phyloP scores from a whole-genome alignment of 495 filamentous ascomycete genomes.

The Cercophora scortea region DNA sequence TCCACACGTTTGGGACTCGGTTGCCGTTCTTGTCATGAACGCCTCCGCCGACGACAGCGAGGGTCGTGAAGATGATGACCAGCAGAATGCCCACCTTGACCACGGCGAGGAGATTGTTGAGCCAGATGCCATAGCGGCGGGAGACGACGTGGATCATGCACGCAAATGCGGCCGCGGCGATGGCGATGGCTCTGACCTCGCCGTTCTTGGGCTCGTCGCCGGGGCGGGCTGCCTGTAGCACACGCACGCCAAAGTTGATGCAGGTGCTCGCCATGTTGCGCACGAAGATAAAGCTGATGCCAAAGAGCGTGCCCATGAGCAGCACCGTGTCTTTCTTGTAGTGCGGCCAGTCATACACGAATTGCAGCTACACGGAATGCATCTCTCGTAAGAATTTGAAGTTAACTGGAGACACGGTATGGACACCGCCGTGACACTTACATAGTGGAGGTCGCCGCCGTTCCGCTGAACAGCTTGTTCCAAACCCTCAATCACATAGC shows the following conservation, averaged over 20 bases:
- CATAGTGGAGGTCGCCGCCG: slow-evolving; percentile 48
- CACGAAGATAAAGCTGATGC: slow-evolving; percentile 37
- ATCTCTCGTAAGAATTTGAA: not conserved
- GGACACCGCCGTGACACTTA: slow-evolving; percentile 21
- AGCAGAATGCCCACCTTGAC: slow-evolving; percentile 41
- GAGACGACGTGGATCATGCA: slow-evolving; percentile 39
- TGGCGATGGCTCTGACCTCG: slow-evolving; percentile 17
- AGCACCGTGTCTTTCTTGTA: slow-evolving; percentile 13
- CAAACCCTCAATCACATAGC: slow-evolving; percentile 20
- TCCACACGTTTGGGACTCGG: not conserved
- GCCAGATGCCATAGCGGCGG: slow-evolving; percentile 38
- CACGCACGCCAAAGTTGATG: slow-evolving; percentile 32
- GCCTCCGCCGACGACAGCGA: not conserved
- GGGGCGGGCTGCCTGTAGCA: slow-evolving; percentile 21
- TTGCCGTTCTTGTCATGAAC: not conserved
- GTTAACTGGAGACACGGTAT: not conserved
- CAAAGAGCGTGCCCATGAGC: slow-evolving; percentile 38
- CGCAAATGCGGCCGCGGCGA: slow-evolving; percentile 24
- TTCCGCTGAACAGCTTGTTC: slow-evolving; percentile 33
- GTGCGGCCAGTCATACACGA: slow-evolving; percentile 20
- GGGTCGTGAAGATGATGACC: slow-evolving; percentile 4
- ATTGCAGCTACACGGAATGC: slow-evolving; percentile 29
- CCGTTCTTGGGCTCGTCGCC: slow-evolving; percentile 11
- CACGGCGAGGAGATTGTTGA: slow-evolving; percentile 43
- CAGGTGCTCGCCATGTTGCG: slow-evolving; percentile 45